phyloP scores from a whole-genome alignment of 2,329 filamentous ascomycete genomes.

The Mollisia scopiformis region DNA sequence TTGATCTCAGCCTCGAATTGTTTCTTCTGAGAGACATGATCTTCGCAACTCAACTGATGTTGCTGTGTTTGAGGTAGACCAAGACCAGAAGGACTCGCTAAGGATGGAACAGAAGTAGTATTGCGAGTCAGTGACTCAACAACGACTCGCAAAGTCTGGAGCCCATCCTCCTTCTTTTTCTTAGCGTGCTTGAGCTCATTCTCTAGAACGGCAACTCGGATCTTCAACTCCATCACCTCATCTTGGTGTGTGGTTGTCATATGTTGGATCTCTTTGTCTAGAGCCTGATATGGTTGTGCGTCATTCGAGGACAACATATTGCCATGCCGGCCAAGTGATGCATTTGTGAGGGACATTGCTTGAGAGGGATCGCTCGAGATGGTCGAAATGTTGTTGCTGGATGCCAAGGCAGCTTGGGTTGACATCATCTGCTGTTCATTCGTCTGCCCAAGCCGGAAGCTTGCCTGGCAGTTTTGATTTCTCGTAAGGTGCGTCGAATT shows the following conservation, averaged over 20 bases:
- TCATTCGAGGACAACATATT: not conserved
- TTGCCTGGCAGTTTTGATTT: not conserved
- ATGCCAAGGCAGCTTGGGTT: not conserved
- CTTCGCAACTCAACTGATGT: not conserved
- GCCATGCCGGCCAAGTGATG: not conserved
- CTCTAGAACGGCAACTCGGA: conserved; percentile 29
- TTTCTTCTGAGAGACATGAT: not conserved
- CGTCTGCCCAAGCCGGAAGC: not conserved
- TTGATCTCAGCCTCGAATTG: conserved; percentile 24
- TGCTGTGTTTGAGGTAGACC: too few relatives aligned
- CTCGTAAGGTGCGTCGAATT: not conserved
- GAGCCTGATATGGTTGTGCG: not conserved
- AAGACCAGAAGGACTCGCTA: not conserved
- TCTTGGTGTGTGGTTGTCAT: conserved; percentile 1
- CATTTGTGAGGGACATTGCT: not conserved
- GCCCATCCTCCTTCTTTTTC: conserved; percentile 21
- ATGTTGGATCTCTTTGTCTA: not conserved
- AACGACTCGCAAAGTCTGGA: conserved; percentile 17
- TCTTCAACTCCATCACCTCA: conserved; percentile 14
- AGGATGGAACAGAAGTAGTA: not conserved
- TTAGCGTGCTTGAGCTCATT: conserved; percentile 25
- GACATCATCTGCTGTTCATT: not conserved
- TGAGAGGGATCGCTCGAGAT: not conserved
- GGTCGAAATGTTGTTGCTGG: not conserved
- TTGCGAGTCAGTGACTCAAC: conserved; percentile 15